Conservation (phyloP, 805 yeast species). For the Barnettozyma siamensis region DNA sequence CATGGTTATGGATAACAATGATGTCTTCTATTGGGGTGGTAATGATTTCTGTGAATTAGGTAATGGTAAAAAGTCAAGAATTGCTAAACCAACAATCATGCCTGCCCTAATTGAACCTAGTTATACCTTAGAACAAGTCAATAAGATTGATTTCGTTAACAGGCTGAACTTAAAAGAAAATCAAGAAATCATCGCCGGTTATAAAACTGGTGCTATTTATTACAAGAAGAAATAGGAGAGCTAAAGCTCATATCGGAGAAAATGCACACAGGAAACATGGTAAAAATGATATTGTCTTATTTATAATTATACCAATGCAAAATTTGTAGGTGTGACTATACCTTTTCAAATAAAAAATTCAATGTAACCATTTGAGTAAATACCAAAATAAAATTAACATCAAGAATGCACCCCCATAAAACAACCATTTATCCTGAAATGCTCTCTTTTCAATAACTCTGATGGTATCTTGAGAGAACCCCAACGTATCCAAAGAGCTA, state of each 20-base stretch:
- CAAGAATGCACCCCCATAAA: conserved; percentile 65
- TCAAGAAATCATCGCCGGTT: conserved; percentile 62
- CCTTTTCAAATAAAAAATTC: conserved; percentile 2
- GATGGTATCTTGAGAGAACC: conserved; percentile 82
- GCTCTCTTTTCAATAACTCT: conserved; percentile 75
- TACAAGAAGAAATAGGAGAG: conserved; percentile 37
- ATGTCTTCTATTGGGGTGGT: conserved; percentile 77
- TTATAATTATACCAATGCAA: too few relatives aligned
- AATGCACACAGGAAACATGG: neutral
- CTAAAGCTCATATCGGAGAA: too few relatives aligned
- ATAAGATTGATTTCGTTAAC: conserved; percentile 32
- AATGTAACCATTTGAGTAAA: conserved; percentile 61
- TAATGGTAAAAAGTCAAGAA: conserved; percentile 64
- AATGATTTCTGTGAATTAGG: conserved; percentile 83
- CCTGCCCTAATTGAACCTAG: conserved; percentile 58
- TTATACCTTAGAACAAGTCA: conserved; percentile 25
- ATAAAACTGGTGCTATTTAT: conserved; percentile 52
- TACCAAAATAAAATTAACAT: conserved; percentile 63
- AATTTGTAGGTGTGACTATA: too few relatives aligned
- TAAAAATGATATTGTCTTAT: too few relatives aligned
- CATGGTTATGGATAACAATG: conserved; percentile 54
- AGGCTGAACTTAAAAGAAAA: conserved; percentile 44
- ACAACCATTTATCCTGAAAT: conserved; percentile 78
- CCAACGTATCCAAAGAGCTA: conserved; percentile 69
- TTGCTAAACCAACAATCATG: conserved; percentile 45